A percentile compares a stretch with the other conserved stretches of the same genome.
phyloP scores from a whole-genome alignment of 129 eudicot genomes.

The Arctium lappa region DNA sequence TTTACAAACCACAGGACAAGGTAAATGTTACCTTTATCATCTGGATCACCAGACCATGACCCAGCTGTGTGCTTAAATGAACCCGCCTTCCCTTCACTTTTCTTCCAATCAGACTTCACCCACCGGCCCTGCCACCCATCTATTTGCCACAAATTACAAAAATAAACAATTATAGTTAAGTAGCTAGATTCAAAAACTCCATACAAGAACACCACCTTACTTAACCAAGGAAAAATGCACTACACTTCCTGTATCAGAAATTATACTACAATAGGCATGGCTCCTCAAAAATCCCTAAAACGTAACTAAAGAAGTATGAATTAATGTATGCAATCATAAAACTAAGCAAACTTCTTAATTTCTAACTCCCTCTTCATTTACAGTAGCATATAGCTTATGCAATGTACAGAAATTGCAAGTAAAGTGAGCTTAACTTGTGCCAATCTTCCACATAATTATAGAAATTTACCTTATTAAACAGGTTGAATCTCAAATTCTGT shows the following conservation, averaged over 20 bases:
- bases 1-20: neutral
- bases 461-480: slow-evolving; percentile 3
- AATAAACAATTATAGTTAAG: neutral
- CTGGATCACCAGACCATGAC: slow-evolving; percentile 92
- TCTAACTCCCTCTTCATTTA: neutral
- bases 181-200: neutral
- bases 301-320: neutral
- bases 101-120: slow-evolving; percentile 97
- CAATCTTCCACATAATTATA: neutral
- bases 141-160: slow-evolving; percentile 27
- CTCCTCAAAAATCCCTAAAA: neutral
- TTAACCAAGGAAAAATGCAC: neutral
- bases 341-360: neutral
- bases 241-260: neutral
- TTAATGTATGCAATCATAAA: neutral
- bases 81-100: slow-evolving; percentile 94
- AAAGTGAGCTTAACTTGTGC: slow-evolving; percentile 6
- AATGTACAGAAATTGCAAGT: neutral
- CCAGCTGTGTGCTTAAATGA: slow-evolving; percentile 98
- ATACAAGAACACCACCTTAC: neutral
- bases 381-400: slow-evolving; percentile 7
- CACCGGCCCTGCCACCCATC: slow-evolving; percentile 98
- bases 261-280: neutral
- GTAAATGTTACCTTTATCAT: slow-evolving; percentile 73
- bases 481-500: slow-evolving; percentile 6